Conservation (phyloP, 371 early-diverging fungal species). For the Mortierella sp. region DNA sequence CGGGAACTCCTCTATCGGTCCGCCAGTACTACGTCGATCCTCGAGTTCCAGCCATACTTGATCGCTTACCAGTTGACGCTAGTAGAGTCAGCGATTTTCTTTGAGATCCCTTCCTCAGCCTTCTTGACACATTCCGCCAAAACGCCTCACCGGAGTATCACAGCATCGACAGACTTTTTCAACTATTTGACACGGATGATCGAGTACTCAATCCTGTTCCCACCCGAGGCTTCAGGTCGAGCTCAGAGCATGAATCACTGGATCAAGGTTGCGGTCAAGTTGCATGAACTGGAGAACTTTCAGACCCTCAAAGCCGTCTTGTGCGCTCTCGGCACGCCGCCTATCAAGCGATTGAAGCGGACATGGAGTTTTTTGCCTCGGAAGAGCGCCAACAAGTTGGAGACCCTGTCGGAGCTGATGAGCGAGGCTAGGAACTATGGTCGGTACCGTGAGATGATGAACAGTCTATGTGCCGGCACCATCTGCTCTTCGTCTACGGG, state of each 20-base stretch:
- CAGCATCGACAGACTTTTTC: constrained; percentile 86
- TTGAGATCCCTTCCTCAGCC: constrained; percentile 75
- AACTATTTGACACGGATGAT: constrained; percentile 85
- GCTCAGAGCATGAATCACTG: constrained; percentile 79
- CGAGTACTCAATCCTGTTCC: constrained; percentile 79
- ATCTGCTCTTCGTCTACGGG: constrained; percentile 17
- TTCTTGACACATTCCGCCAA: constrained; percentile 79
- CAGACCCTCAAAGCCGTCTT: constrained; percentile 85
- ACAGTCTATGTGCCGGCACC: constrained; percentile 39
- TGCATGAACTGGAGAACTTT: constrained; percentile 78
- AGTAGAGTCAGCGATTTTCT: constrained; percentile 80
- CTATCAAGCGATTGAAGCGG: constrained; percentile 80
- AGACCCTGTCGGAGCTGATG: constrained; percentile 73
- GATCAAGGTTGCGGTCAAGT: constrained; percentile 81
- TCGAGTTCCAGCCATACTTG: constrained; percentile 76
- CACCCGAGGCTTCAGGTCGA: constrained; percentile 72
- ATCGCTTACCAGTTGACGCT: constrained; percentile 83
- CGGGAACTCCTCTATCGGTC: constrained; percentile 71
- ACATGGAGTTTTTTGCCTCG: constrained; percentile 84
- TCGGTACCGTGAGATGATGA: constrained; percentile 77
- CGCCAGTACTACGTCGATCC: constrained; percentile 71
- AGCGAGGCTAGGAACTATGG: constrained; percentile 83
- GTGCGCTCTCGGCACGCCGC: constrained; percentile 81
- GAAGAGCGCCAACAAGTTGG: constrained; percentile 73
- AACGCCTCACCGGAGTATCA: constrained; percentile 76